Conservation (phyloP, 2,329 filamentous ascomycete species). For the Aspergillus aculeatus region DNA sequence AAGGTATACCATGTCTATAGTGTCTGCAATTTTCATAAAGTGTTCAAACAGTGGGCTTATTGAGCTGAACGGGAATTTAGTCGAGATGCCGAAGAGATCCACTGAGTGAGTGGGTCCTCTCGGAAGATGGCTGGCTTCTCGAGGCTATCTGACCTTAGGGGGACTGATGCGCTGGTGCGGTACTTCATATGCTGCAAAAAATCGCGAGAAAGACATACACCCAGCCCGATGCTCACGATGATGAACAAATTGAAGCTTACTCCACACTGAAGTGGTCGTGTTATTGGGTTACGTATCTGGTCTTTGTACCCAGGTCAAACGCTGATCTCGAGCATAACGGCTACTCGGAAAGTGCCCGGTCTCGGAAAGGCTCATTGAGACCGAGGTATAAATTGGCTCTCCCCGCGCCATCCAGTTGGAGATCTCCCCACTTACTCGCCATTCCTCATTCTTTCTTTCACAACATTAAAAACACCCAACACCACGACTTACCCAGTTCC, state of each 20-base stretch:
- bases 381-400: not conserved
- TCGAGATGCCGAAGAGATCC: not conserved
- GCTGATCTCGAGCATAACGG: not conserved
- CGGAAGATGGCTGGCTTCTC: not conserved
- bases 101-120: not conserved
- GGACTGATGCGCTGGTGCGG: not conserved
- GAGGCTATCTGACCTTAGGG: not conserved
- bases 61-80: not conserved
- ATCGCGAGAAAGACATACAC: no score
- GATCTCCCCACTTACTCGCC: not conserved
- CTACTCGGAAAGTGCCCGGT: not conserved
- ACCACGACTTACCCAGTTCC: not conserved
- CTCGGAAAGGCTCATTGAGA: not conserved
- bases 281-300: no score
- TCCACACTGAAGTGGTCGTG: no score
- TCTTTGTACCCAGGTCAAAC: not conserved
- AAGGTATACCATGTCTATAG: not conserved
- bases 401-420: not conserved
- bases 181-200: no score
- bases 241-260: no score
- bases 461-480: not conserved
- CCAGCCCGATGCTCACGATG: no score
- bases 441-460: not conserved
- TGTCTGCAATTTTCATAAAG: not conserved
- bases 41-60: no score